These are phyloP conservation scores for Isabelozyma rhagii DNA, from an alignment of 805 yeast genomes.

Conservation along the genomic window DNA sequence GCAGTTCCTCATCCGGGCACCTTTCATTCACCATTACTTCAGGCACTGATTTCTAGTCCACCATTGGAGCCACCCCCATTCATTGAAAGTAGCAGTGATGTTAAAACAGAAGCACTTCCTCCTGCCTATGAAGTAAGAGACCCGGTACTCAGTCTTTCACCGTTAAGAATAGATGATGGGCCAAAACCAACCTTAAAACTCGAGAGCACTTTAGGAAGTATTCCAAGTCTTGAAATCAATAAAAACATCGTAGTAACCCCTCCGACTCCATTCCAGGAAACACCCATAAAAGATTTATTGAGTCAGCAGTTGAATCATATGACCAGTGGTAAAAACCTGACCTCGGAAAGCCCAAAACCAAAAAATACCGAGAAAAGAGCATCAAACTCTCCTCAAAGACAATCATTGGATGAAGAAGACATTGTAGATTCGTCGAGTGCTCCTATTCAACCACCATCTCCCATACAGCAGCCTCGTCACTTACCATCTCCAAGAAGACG, in stretches of 20 bases:
- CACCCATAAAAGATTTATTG: slow-evolving; percentile 13
- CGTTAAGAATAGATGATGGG: slow-evolving; percentile 18
- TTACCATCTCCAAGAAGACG: slow-evolving; percentile 1
- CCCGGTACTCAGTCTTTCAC: slow-evolving; percentile 11
- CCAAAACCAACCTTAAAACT: slow-evolving; percentile 2
- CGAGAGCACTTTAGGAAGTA: not conserved
- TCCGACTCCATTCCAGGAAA: slow-evolving; percentile 7
- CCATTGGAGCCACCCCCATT: slow-evolving; percentile 71
- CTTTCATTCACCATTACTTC: slow-evolving; percentile 38
- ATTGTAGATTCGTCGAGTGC: not conserved
- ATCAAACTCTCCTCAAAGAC: not conserved
- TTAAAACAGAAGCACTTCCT: slow-evolving; percentile 15
- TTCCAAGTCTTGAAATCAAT: not conserved
- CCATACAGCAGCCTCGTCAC: not conserved
- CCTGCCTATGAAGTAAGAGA: slow-evolving; percentile 29
- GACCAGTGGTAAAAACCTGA: not conserved
- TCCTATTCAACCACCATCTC: not conserved
- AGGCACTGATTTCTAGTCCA: slow-evolving; percentile 19
- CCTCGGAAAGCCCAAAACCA: not conserved
- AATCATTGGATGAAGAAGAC: slow-evolving; percentile 1
- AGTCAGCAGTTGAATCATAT: slow-evolving; percentile 8
- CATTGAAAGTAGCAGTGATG: slow-evolving; percentile 23
- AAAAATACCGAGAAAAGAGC: not conserved
- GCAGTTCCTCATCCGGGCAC: slow-evolving; percentile 51
- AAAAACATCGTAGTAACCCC: slow-evolving; percentile 3